Evolutionary conservation across 2,329 filamentous ascomycete species (phyloP).

Genomic region (Plectosphaerella plurivora): DNA sequence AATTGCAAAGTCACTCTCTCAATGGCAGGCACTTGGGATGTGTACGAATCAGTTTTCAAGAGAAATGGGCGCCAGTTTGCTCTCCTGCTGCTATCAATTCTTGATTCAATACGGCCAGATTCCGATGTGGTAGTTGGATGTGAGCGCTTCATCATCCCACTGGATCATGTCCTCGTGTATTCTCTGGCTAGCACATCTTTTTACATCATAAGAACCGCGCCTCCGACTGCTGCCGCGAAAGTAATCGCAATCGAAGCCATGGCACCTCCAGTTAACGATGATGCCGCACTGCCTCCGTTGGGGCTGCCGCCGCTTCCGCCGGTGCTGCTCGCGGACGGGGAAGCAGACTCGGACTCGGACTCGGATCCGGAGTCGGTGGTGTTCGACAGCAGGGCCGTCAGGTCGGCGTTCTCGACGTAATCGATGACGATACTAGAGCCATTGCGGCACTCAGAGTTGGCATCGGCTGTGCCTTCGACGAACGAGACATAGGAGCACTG

Average conservation of each 20-base stretch:
- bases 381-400: slow-evolving; percentile 26
- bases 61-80: too few species aligned
- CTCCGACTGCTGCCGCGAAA: slow-evolving; percentile 7
- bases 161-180: too few species aligned
- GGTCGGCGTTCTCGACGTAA: slow-evolving; percentile 25
- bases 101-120: too few species aligned
- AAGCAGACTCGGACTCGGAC: background rate
- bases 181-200: too few species aligned
- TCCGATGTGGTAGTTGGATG: too few species aligned
- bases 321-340: background rate
- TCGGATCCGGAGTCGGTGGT: slow-evolving; percentile 3
- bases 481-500: slow-evolving; percentile 55
- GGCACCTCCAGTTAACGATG: background rate
- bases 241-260: slow-evolving; percentile 1
- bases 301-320: background rate
- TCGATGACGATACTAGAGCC: slow-evolving; percentile 16
- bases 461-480: slow-evolving; percentile 33
- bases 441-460: slow-evolving; percentile 29
- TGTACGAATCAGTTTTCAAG: too few species aligned
- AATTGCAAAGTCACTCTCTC: too few species aligned
- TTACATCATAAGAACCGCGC: slow-evolving; percentile 9
- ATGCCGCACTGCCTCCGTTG: slow-evolving; percentile 4
- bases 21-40: too few species aligned
- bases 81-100: too few species aligned
- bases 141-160: too few species aligned